Evolutionary conservation across 441 rosid genomes (phyloP).

Genomic region (Erysimum cheiri): DNA sequence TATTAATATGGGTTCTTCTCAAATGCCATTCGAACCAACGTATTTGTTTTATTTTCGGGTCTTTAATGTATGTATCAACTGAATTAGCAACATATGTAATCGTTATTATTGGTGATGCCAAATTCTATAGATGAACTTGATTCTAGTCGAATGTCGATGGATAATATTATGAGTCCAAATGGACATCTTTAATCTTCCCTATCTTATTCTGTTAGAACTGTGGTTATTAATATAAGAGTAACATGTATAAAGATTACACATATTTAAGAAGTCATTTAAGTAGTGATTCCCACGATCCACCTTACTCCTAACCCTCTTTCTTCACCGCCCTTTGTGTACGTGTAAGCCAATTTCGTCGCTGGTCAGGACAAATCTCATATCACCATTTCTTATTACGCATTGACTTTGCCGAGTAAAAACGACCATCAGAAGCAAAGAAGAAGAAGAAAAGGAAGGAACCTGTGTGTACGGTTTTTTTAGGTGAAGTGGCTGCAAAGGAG

Average conservation of each 20-base stretch:
- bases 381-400: slow-evolving; percentile 16
- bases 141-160: no score
- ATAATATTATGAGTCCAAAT: no score
- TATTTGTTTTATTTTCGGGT: neutral
- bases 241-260: no score
- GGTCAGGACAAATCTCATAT: slow-evolving; percentile 12
- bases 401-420: slow-evolving; percentile 15
- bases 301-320: slow-evolving; percentile 16
- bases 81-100: neutral
- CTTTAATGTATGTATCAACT: neutral
- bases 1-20: no score
- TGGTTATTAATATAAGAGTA: no score
- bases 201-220: no score
- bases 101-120: neutral
- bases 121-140: neutral
- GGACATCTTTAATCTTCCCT: no score
- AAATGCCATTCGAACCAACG: neutral
- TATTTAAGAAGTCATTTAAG: neutral
- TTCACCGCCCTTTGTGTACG: slow-evolving; percentile 17
- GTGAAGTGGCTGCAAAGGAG: slow-evolving; percentile 21
- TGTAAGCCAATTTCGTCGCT: neutral
- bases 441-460: neutral
- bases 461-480: neutral
- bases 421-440: neutral
- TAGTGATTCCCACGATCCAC: slow-evolving; percentile 38